phyloP scores from a whole-genome alignment of 2,329 filamentous ascomycete genomes.

The Paracoccidioides lutzii region DNA sequence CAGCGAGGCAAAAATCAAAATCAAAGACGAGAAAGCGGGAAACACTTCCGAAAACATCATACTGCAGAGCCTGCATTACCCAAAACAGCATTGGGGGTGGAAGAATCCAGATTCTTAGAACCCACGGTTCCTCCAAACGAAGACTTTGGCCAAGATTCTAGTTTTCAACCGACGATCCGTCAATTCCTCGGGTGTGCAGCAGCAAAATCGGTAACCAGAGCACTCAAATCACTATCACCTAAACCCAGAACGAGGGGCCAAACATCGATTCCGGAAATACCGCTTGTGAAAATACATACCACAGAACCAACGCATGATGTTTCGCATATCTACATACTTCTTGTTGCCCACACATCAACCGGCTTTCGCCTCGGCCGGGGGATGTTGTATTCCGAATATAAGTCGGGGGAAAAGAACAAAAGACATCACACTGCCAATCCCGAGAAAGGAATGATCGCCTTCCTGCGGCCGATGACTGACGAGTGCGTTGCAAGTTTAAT shows the following conservation, averaged over 20 bases:
- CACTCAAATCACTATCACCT: neutral
- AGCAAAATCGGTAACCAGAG: constrained; percentile 1
- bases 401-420: neutral
- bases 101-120: neutral
- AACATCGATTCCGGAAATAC: neutral
- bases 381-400: constrained; percentile 31
- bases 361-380: constrained; percentile 41
- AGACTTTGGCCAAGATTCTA: neutral
- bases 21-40: neutral
- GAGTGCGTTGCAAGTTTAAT: constrained; percentile 34
- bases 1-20: constrained; percentile 3
- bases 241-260: neutral
- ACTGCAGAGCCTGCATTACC: neutral
- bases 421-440: neutral
- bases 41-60: neutral
- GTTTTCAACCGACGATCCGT: constrained; percentile 5
- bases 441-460: constrained; percentile 14
- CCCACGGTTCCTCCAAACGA: neutral
- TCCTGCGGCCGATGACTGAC: constrained; percentile 28
- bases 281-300: constrained; percentile 18
- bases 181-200: constrained; percentile 4
- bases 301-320: constrained; percentile 33
- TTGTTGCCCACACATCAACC: constrained; percentile 40
- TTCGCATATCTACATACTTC: constrained; percentile 40
- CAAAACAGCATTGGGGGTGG: neutral